Evolutionary conservation across 2,329 filamentous ascomycete genomes (phyloP), one percentile per base, ranked within the genome.

Genomic region (Dothideomycetes sp.): DNA sequence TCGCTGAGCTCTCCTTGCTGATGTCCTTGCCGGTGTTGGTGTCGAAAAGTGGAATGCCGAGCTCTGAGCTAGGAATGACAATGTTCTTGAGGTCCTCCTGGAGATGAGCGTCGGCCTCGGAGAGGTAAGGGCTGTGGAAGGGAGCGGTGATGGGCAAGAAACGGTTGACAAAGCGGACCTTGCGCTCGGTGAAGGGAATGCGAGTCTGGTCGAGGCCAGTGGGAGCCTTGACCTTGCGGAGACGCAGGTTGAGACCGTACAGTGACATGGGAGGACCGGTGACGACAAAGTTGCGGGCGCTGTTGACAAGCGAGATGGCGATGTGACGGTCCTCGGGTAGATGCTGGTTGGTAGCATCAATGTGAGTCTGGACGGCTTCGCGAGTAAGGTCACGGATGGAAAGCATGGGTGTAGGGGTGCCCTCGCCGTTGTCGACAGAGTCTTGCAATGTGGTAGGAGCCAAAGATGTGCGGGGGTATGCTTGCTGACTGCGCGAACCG

Each of bases 111-210:
- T 84, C 86, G 2, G 91, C 89, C 50, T 87, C 80, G 17, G 74
- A 70, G 12, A 98, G 78, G 59, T 96, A 95, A 46, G 86, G 82
- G 73, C 91, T 98, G 72, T 98, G 91, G 74, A 98, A 98, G 4
- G 91, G 93, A 8, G 91, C 87, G 1, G 89, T 95, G 62, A 98
- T 98, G 33, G 91, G 93, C 46, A 98, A 69, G 71, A 98, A 98
- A 46, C 91, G 82, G 69, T 95, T 95, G 47, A 86, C 85, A 53
- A 98, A 98, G 56, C 91, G 86, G 43, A 95, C 75, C 68, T 98
- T 98, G 53, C 91, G 84, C 65, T 98, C 82, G 0, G 89, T 96
- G 69, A 86, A 87, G 5, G 93, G 93, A 40, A 96, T 82, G 45
- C 88, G 78, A 51, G 84, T 94, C 65, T 98, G 93, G 58, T 98